Evolutionary conservation across 805 yeast genomes (phyloP).

Genomic region (Lipomyces mesembrius): DNA sequence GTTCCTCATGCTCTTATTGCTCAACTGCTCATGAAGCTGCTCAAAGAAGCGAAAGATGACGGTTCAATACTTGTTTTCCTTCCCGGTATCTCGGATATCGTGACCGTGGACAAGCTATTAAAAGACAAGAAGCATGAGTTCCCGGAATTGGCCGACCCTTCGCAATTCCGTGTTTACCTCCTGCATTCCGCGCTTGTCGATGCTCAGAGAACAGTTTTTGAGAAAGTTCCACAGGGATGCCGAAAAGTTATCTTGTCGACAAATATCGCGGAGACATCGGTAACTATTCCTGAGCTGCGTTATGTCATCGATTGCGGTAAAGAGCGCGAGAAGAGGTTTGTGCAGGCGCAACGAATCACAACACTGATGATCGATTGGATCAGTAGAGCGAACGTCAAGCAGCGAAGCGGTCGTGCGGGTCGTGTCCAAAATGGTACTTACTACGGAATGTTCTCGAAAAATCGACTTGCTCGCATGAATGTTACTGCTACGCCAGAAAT

Average conservation of each 20-base stretch:
- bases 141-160: not conserved
- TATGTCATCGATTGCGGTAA: constrained; percentile 81
- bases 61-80: constrained; percentile 40
- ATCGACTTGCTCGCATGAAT: constrained; percentile 8
- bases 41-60: constrained; percentile 7
- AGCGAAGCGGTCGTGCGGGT: constrained; percentile 83
- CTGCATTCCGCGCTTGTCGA: constrained; percentile 43
- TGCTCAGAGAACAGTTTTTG: constrained; percentile 67
- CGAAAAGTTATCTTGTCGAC: constrained; percentile 83
- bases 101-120: constrained; percentile 15
- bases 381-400: constrained; percentile 78
- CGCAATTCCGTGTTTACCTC: constrained; percentile 22
- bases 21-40: constrained; percentile 20
- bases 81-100: constrained; percentile 38
- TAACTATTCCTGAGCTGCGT: constrained; percentile 79
- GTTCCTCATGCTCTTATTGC: constrained; percentile 30
- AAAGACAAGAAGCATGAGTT: not conserved
- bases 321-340: constrained; percentile 75
- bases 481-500: constrained; percentile 32
- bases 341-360: constrained; percentile 74
- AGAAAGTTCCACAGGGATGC: constrained; percentile 51
- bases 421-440: constrained; percentile 78
- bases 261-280: constrained; percentile 86
- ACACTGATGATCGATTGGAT: constrained; percentile 73
- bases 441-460: constrained; percentile 62